phyloP scores from a whole-genome alignment of 495 filamentous ascomycete species.

The Clavariopsis aquatica region DNA sequence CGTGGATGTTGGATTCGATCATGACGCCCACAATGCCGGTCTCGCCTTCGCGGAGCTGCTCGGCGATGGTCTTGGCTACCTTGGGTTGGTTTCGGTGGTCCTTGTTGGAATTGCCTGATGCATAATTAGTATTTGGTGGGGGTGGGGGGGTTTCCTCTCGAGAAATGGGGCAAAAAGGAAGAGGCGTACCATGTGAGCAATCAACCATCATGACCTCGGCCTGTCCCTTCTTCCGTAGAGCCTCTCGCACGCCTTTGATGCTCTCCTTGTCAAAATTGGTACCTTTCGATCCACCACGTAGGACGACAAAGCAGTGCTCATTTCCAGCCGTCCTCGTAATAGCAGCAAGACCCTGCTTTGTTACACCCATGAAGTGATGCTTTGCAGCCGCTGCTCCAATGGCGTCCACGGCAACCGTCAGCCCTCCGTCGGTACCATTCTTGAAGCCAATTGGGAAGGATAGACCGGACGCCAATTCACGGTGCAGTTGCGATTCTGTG shows the following conservation, averaged over 20 bases:
- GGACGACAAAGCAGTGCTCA: conserved; percentile 94
- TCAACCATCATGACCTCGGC: conserved; percentile 94
- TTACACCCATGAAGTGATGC: conserved; percentile 98
- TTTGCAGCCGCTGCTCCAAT: conserved; percentile 87
- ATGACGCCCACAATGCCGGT: conserved; percentile 90
- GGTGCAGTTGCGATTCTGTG: conserved; percentile 95
- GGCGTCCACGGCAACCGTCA: conserved; percentile 93
- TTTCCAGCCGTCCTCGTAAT: conserved; percentile 93
- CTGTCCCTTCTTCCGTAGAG: conserved; percentile 79
- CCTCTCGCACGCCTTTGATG: conserved; percentile 75
- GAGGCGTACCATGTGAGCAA: conserved; percentile 77
- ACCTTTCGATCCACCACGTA: conserved; percentile 88
- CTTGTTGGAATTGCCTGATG: conserved; percentile 70
- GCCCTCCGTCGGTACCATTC: conserved; percentile 95
- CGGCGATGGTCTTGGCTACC: conserved; percentile 77
- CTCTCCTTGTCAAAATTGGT: conserved; percentile 90
- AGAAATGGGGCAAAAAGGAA: background rate
- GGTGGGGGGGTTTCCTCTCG: no score
- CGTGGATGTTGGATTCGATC: conserved; percentile 97
- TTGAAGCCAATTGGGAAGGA: conserved; percentile 99
- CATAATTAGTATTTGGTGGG: conserved; percentile 14
- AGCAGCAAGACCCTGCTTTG: conserved; percentile 95
- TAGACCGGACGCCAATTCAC: conserved; percentile 93
- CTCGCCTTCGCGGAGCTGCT: conserved; percentile 86
- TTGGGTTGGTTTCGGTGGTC: conserved; percentile 87